Base-by-base conservation (phyloP, 2,329 filamentous ascomycete species). In the Nemania sp. region DNA sequence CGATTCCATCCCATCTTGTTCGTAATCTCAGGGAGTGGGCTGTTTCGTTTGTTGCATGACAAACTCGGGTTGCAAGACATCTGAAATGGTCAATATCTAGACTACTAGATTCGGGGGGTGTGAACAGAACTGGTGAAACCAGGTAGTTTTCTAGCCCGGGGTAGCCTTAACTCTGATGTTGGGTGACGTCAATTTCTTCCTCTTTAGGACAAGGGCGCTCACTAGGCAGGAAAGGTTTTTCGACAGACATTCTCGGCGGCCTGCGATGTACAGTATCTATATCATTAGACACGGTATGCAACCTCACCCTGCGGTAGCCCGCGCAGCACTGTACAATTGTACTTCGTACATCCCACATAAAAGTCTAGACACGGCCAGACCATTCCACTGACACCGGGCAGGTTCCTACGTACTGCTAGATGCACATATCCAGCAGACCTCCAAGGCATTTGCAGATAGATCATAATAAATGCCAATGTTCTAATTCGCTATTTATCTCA, bases 291-390 rank as follows among this genome's bases (percentile, higher is more conserved):
- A n/a, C n/a, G n/a, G n/a, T n/a, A n/a, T n/a, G n/a, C n/a, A n/a
- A n/a, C n/a, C n/a, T n/a, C n/a, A n/a, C n/a, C n/a, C n/a, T n/a
- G n/a, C n/a, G n/a, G n/a, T n/a, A n/a, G n/a, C n/a, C n/a, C n/a
- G n/a, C n/a, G n/a, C n/a, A n/a, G n/a, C n/a, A n/a, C n/a, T 39
- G 11, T 12, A 39, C 36, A 39, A 14, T 12, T 22, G 36, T 39
- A 22, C 19, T 8, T 39, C 22, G 9, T 5, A 23, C 19, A 23
- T n/a, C n/a, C n/a, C n/a, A 19, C 4, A 23, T 7, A 8, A 19
- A 39, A 20, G 36, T 39, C 36, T 39, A 39, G 36, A 39, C 36
- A 39, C 11, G 36, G 36, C 36, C 17, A 39, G 36, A 39, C 36
- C 36, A 22, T 20, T 39, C 36, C 36, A 17, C 12, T 17, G 36